Evolutionary conservation across 2,329 filamentous ascomycete species (phyloP).

Genomic region (Achaetomium macrosporum): DNA sequence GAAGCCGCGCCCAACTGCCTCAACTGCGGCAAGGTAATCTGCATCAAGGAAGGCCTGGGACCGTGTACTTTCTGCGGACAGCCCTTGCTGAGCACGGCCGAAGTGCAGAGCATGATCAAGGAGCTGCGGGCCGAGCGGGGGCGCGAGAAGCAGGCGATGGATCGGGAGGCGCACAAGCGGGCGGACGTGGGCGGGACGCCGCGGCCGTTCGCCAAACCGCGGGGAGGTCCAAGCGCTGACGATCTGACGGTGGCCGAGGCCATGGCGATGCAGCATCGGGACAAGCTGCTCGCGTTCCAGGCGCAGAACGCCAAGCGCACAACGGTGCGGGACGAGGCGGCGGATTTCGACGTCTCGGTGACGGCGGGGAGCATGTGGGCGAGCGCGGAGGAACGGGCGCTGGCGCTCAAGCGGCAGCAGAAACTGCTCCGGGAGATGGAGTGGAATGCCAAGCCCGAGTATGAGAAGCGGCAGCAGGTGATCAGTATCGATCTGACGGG

Average conservation of each 20-base stretch:
- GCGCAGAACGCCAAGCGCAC: conserved; percentile 80
- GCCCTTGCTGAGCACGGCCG: conserved; percentile 63
- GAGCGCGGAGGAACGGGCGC: conserved; percentile 71
- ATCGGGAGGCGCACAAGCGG: conserved; percentile 63
- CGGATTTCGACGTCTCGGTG: conserved; percentile 49
- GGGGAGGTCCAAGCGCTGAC: conserved; percentile 27
- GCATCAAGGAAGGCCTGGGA: conserved; percentile 86
- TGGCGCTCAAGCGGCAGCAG: conserved; percentile 80
- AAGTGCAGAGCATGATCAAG: conserved; percentile 79
- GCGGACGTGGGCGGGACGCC: conserved; percentile 59
- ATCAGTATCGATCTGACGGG: conserved; percentile 78
- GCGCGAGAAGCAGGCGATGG: conserved; percentile 75
- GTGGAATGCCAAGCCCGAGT: conserved; percentile 78
- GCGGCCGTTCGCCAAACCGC: conserved; percentile 49
- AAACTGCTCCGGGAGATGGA: conserved; percentile 78
- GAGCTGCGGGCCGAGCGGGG: conserved; percentile 81
- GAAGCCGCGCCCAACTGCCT: conserved; percentile 90
- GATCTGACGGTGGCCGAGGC: conserved; percentile 51
- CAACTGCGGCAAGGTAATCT: conserved; percentile 90
- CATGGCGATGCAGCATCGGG: conserved; percentile 70
- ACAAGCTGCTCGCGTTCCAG: conserved; percentile 76
- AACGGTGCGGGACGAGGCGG: conserved; percentile 78
- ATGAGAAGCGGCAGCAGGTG: conserved; percentile 80
- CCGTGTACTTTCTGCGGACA: conserved; percentile 87
- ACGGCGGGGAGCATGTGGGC: conserved; percentile 67